A percentile compares a stretch with the other conserved stretches of the same genome.
Evolutionary conservation across 148 eudicot species (phyloP).

Genomic region (Camellia sinensis): DNA sequence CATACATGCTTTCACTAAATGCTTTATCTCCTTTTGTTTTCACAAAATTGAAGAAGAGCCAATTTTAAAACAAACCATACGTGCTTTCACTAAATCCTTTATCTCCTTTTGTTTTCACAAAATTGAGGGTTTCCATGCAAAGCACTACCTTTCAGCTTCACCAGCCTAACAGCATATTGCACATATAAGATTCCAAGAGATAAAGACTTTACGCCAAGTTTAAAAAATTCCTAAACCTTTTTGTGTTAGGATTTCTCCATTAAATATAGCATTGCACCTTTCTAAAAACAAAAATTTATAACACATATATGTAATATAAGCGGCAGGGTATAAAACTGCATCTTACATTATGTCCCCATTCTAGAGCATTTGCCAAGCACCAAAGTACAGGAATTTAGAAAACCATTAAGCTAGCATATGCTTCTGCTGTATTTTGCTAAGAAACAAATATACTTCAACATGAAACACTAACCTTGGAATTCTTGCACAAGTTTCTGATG

Average conservation of each 20-base stretch:
- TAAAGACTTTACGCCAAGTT: background rate
- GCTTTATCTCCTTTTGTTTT: background rate
- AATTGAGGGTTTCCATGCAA: background rate
- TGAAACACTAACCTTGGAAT: conserved; percentile 74
- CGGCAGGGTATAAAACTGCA: background rate
- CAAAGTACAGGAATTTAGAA: background rate
- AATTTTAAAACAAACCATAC: background rate
- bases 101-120: background rate
- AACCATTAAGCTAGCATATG: background rate
- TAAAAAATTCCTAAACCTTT: background rate
- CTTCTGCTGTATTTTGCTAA: background rate
- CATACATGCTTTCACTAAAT: too few relatives aligned
- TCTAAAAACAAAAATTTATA: background rate
- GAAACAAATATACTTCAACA: background rate
- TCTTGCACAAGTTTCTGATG: conserved; percentile 98
- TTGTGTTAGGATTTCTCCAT: background rate
- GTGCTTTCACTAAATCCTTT: too few relatives aligned
- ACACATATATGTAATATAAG: background rate
- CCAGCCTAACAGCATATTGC: background rate
- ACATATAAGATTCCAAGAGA: background rate
- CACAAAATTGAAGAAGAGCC: background rate
- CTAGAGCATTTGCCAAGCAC: background rate
- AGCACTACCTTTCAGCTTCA: background rate
- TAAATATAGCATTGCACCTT: background rate
- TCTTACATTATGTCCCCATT: background rate